phyloP scores from a whole-genome alignment of 2,329 filamentous ascomycete genomes.

The Xylariaceae sp. region DNA sequence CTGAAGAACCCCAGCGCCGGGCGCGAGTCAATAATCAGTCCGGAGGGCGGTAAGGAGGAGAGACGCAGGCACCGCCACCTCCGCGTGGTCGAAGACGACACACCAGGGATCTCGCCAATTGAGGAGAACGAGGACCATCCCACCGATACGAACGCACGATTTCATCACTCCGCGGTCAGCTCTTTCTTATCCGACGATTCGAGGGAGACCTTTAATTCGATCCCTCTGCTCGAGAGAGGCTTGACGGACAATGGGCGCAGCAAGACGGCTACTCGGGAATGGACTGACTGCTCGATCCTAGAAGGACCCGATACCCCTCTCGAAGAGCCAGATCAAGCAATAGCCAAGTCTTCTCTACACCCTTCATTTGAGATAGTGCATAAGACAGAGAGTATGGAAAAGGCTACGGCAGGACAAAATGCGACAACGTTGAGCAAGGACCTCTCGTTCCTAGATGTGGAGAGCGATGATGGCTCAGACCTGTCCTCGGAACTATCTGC shows the following conservation, averaged over 20 bases:
- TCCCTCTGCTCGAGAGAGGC: slow-evolving; percentile 67
- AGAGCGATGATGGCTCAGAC: slow-evolving; percentile 46
- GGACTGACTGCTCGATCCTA: slow-evolving; percentile 49
- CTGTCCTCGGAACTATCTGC: slow-evolving; percentile 56
- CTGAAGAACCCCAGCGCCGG: slow-evolving; percentile 12
- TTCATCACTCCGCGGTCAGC: slow-evolving; percentile 27
- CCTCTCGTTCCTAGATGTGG: slow-evolving; percentile 24
- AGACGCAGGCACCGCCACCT: slow-evolving; percentile 38
- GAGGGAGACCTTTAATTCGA: slow-evolving; percentile 67
- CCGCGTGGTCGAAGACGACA: slow-evolving; percentile 35
- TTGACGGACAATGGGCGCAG: slow-evolving; percentile 43
- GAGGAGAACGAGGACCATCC: slow-evolving; percentile 15
- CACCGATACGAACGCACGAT: slow-evolving; percentile 11
- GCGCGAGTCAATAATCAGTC: slow-evolving; percentile 14
- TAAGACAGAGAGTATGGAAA: slow-evolving; percentile 45
- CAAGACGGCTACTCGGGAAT: slow-evolving; percentile 34
- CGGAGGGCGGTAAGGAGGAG: slow-evolving; percentile 27
- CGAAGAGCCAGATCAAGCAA: slow-evolving; percentile 23
- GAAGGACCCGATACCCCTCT: slow-evolving; percentile 35
- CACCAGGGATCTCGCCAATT: slow-evolving; percentile 23
- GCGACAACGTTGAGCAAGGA: slow-evolving; percentile 11
- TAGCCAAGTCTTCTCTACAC: slow-evolving; percentile 24
- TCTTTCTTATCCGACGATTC: slow-evolving; percentile 56
- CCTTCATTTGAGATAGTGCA: slow-evolving; percentile 48
- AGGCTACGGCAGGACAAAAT: slow-evolving; percentile 30